Evolutionary conservation across 106 monocot genomes (phyloP).

Genomic region (Acanthochlamys bracteata): DNA sequence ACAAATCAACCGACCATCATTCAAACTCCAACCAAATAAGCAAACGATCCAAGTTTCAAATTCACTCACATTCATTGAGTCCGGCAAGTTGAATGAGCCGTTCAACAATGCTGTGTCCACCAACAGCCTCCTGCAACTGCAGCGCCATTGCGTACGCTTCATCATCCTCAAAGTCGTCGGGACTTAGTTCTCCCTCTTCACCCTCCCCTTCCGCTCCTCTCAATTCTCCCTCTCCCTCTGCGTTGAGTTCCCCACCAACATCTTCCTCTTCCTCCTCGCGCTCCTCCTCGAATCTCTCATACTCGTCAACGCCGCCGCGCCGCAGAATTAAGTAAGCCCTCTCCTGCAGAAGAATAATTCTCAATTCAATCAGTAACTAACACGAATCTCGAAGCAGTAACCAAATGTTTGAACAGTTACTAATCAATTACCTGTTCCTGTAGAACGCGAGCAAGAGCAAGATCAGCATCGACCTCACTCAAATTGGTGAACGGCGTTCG

Average conservation of each 20-base stretch:
- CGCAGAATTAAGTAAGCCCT: constrained; percentile 82
- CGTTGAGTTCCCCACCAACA: constrained; percentile 12
- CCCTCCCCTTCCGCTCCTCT: constrained; percentile 56
- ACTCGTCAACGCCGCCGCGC: constrained; percentile 27
- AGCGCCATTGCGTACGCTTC: constrained; percentile 85
- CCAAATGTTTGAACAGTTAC: too few relatives aligned
- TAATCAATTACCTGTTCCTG: constrained; percentile 67
- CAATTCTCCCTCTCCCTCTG: constrained; percentile 18
- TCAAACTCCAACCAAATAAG: background rate
- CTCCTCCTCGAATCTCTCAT: constrained; percentile 7
- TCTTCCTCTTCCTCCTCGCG: constrained; percentile 26
- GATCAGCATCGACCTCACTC: constrained; percentile 90
- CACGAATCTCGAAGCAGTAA: background rate
- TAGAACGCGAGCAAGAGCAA: constrained; percentile 80
- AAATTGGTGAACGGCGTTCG: constrained; percentile 71
- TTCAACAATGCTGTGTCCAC: constrained; percentile 55
- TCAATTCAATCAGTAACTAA: background rate
- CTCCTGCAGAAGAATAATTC: constrained; percentile 36
- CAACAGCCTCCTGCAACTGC: constrained; percentile 48
- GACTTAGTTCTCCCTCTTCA: constrained; percentile 34
- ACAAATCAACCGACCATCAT: background rate
- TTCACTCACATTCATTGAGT: constrained; percentile 56
- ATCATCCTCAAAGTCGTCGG: constrained; percentile 61
- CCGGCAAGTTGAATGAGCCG: constrained; percentile 78
- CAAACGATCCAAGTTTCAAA: background rate